Conservation (phyloP, 2,329 filamentous ascomycete genomes). For the Ophiostoma australiae region DNA sequence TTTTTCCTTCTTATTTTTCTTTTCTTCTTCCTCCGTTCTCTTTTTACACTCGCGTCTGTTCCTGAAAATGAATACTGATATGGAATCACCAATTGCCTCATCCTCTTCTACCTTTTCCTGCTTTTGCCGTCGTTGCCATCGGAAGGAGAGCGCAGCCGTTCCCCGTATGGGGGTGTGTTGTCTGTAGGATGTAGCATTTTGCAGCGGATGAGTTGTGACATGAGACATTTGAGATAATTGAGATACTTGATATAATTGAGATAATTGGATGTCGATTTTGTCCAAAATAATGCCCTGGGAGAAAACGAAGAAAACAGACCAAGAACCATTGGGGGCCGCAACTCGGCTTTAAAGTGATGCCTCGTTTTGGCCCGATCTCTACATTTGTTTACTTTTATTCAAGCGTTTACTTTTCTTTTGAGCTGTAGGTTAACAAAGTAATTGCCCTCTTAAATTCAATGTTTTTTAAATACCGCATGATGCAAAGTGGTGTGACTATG, state of each 20-base stretch:
- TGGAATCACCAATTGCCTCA: background rate
- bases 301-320: background rate
- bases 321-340: background rate
- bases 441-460: too few relatives aligned
- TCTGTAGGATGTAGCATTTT: background rate
- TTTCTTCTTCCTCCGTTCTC: background rate
- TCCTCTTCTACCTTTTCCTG: background rate
- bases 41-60: background rate
- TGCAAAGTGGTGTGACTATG: too few relatives aligned
- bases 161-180: background rate
- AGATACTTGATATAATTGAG: too few relatives aligned
- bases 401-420: too few relatives aligned
- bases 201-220: background rate
- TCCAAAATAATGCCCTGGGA: too few relatives aligned
- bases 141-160: background rate
- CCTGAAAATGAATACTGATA: background rate
- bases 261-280: too few relatives aligned
- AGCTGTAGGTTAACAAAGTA: too few relatives aligned
- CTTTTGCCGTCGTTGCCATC: background rate
- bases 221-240: background rate
- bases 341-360: background rate
- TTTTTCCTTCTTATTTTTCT: background rate
- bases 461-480: too few relatives aligned
- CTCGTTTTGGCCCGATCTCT: background rate
- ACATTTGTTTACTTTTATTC: too few relatives aligned